Percentiles rank a stretch among this genome's conserved stretches.
phyloP scores from a whole-genome alignment of 768 basidiomycete species.

The Suillus subluteus region DNA sequence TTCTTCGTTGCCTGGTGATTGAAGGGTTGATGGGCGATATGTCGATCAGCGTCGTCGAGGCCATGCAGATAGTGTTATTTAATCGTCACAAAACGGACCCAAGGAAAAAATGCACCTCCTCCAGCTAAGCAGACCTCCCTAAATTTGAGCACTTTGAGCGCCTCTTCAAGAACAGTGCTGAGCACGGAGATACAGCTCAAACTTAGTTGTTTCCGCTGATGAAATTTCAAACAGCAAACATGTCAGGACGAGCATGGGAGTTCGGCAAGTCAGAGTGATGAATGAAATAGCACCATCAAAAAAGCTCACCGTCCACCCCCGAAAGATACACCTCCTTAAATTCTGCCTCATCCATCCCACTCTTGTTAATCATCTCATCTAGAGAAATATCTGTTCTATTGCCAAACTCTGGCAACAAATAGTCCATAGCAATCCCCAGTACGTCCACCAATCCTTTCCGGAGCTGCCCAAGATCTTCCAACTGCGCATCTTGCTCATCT shows the following conservation, averaged over 20 bases:
- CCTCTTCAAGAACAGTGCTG: slow-evolving; percentile 83
- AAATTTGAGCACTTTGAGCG: slow-evolving; percentile 79
- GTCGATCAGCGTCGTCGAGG: background rate
- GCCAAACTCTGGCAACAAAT: slow-evolving; percentile 43
- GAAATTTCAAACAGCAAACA: background rate
- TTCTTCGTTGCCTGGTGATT: slow-evolving; percentile 16
- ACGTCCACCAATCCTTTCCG: slow-evolving; percentile 51
- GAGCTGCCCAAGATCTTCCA: slow-evolving; percentile 31
- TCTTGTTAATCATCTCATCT: slow-evolving; percentile 66
- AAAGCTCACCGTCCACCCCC: slow-evolving; percentile 72
- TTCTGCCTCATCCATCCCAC: slow-evolving; percentile 53
- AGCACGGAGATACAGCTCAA: slow-evolving; percentile 82
- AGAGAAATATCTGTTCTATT: background rate
- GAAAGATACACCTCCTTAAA: slow-evolving; percentile 75
- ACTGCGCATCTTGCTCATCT: slow-evolving; percentile 6
- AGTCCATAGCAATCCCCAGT: slow-evolving; percentile 45
- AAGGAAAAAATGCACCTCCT: slow-evolving; percentile 26
- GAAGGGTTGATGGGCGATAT: background rate
- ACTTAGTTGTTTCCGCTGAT: slow-evolving; percentile 72
- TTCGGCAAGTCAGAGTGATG: slow-evolving; percentile 8
- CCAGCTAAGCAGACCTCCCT: slow-evolving; percentile 62
- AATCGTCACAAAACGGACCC: background rate
- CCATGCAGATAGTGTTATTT: background rate
- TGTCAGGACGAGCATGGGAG: slow-evolving; percentile 4
- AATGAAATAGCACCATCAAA: background rate